phyloP scores from a whole-genome alignment of 768 basidiomycete species.

The Panellus pusillus region DNA sequence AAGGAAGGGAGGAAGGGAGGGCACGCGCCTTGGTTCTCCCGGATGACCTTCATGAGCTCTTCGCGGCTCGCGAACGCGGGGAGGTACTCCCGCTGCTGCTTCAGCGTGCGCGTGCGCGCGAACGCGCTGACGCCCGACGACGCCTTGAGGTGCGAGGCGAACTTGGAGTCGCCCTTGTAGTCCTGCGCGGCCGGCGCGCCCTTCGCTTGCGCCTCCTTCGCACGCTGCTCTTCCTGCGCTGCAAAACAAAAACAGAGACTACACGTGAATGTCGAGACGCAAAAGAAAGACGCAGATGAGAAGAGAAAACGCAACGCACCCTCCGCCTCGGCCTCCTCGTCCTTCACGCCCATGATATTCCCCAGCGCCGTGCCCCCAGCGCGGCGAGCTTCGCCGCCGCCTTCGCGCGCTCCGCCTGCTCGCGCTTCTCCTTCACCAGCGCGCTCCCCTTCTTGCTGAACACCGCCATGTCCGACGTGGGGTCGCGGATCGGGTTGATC shows the following conservation, averaged over 20 bases:
- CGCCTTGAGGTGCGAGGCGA: slow-evolving; percentile 89
- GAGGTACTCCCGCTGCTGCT: slow-evolving; percentile 94
- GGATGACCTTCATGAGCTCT: slow-evolving; percentile 80
- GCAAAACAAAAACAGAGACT: slow-evolving; percentile 34
- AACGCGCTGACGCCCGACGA: slow-evolving; percentile 79
- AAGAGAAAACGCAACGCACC: slow-evolving; percentile 54
- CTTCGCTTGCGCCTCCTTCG: slow-evolving; percentile 48
- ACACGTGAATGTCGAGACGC: slow-evolving; percentile 80
- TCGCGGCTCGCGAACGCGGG: slow-evolving; percentile 98
- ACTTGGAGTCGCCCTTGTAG: slow-evolving; percentile 95
- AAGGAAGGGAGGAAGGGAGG: not conserved
- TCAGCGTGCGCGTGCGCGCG: slow-evolving; percentile 77
- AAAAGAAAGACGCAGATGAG: slow-evolving; percentile 30
- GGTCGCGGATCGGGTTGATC: slow-evolving; percentile 93
- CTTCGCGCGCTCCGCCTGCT: slow-evolving; percentile 94
- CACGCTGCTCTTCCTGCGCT: slow-evolving; percentile 59
- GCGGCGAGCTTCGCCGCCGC: slow-evolving; percentile 94
- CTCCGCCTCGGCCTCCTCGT: slow-evolving; percentile 91
- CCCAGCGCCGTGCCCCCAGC: slow-evolving; percentile 93
- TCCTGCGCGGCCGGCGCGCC: slow-evolving; percentile 49
- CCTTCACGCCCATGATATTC: slow-evolving; percentile 96
- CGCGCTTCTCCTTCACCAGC: slow-evolving; percentile 92
- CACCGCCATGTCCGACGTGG: slow-evolving; percentile 90
- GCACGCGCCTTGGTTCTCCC: slow-evolving; percentile 88
- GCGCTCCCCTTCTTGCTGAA: slow-evolving; percentile 97